These are phyloP conservation scores for Kodamaea suecica DNA, from an alignment of 1,139 yeast genomes.

Conservation along the genomic window DNA sequence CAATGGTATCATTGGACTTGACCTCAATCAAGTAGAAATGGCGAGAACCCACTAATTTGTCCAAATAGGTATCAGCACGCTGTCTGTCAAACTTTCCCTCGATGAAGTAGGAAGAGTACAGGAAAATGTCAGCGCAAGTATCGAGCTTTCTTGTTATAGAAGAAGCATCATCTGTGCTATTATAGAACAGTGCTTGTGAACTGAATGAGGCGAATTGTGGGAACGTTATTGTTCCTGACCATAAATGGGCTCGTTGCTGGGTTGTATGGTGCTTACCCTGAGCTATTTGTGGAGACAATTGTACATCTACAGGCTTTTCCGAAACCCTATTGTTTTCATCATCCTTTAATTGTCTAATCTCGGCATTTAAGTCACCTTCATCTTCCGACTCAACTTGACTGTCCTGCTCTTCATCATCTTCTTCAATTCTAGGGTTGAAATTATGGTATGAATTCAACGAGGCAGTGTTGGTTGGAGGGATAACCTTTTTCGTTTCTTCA, in stretches of 20 bases:
- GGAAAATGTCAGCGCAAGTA: slow-evolving; percentile 30
- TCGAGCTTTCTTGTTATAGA: slow-evolving; percentile 24
- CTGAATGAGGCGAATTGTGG: slow-evolving; percentile 52
- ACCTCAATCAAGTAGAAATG: slow-evolving; percentile 51
- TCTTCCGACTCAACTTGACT: slow-evolving; percentile 10
- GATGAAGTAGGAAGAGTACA: slow-evolving; percentile 38
- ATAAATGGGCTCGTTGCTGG: no score
- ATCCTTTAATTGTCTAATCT: no score
- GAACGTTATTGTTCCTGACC: slow-evolving; percentile 58
- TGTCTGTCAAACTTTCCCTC: slow-evolving; percentile 61
- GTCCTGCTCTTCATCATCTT: slow-evolving; percentile 21
- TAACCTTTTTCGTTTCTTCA: slow-evolving; percentile 9
- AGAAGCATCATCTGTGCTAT: slow-evolving; percentile 29
- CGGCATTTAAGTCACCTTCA: slow-evolving; percentile 3
- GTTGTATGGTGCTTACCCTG: slow-evolving; percentile 4
- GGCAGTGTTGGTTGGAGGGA: background rate
- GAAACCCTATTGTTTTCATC: no score
- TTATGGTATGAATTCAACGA: slow-evolving; percentile 11
- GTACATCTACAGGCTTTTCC: slow-evolving; percentile 4
- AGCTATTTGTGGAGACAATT: background rate
- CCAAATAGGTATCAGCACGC: slow-evolving; percentile 57
- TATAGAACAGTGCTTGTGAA: slow-evolving; percentile 42
- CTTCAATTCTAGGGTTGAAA: slow-evolving; percentile 17
- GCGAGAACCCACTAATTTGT: slow-evolving; percentile 46
- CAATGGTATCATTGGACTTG: slow-evolving; percentile 21